A percentile compares a stretch with the other conserved stretches of the same genome.
Evolutionary conservation across 208 protist species (phyloP).

Genomic region (Trypanosoma platydactyli): DNA sequence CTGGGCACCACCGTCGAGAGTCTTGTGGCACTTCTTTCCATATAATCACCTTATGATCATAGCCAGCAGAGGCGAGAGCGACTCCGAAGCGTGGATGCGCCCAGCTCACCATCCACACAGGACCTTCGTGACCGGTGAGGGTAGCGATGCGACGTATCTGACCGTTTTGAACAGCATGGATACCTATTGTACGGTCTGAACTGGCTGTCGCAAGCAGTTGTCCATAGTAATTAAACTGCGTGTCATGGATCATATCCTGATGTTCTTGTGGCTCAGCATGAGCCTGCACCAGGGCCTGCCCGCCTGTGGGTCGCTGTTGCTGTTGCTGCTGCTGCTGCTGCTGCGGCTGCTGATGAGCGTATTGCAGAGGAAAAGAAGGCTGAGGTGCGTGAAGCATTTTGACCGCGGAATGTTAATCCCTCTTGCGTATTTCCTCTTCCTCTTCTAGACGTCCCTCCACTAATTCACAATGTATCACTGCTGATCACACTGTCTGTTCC

Average conservation of each 20-base stretch:
- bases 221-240: slow-evolving; percentile 98
- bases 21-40: slow-evolving; percentile 85
- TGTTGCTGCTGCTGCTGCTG: slow-evolving; percentile 4
- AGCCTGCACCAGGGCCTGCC: background rate
- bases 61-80: slow-evolving; percentile 96
- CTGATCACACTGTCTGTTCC: too few relatives aligned
- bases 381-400: slow-evolving; percentile 22
- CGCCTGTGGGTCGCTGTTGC: slow-evolving; percentile 1
- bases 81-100: slow-evolving; percentile 97
- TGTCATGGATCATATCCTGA: slow-evolving; percentile 96
- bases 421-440: too few relatives aligned
- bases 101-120: slow-evolving; percentile 98
- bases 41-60: slow-evolving; percentile 96
- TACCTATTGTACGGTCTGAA: slow-evolving; percentile 95
- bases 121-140: slow-evolving; percentile 94
- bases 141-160: slow-evolving; percentile 58
- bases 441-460: too few relatives aligned
- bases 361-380: slow-evolving; percentile 11
- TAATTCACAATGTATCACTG: too few relatives aligned
- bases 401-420: background rate
- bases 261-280: slow-evolving; percentile 46
- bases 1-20: slow-evolving; percentile 47
- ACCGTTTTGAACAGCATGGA: slow-evolving; percentile 87
- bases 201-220: slow-evolving; percentile 97
- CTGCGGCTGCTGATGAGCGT: background rate